Conservation (phyloP, 768 basidiomycete genomes). For the Pholiota conissans region DNA sequence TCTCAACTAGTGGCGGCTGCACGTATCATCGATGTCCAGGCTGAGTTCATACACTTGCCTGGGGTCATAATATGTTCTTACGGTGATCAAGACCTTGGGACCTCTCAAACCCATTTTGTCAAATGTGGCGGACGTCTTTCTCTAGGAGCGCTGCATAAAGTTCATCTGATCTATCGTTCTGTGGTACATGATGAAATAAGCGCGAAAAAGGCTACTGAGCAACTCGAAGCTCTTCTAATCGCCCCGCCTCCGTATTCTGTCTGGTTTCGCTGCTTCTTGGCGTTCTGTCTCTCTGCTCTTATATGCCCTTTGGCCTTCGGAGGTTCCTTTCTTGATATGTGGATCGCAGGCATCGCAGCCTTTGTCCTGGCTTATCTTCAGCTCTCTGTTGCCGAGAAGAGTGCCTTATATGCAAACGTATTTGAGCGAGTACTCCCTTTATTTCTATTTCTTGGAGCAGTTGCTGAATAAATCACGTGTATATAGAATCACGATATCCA, state of each 20-base stretch:
- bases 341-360: constrained; percentile 72
- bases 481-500: constrained; percentile 75
- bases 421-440: constrained; percentile 67
- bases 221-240: constrained; percentile 62
- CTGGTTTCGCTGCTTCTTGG: constrained; percentile 61
- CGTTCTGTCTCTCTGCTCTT: constrained; percentile 69
- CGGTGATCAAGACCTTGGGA: constrained; percentile 86
- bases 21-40: constrained; percentile 85
- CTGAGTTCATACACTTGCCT: constrained; percentile 88
- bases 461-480: neutral
- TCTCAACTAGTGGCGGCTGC: constrained; percentile 89
- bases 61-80: constrained; percentile 85
- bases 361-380: constrained; percentile 71
- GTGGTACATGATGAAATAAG: constrained; percentile 94
- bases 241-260: constrained; percentile 65
- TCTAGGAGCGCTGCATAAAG: constrained; percentile 81
- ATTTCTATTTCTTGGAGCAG: neutral
- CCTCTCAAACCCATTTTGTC: constrained; percentile 87
- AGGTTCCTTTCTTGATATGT: constrained; percentile 83
- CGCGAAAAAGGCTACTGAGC: constrained; percentile 69
- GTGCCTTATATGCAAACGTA: constrained; percentile 83
- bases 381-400: constrained; percentile 71
- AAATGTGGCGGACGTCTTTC: constrained; percentile 77
- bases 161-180: constrained; percentile 80
- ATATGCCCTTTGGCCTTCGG: constrained; percentile 88